These are phyloP conservation scores for Cryptomeria japonica DNA, from an alignment of 75 land plant species.

Conservation along the genomic window DNA sequence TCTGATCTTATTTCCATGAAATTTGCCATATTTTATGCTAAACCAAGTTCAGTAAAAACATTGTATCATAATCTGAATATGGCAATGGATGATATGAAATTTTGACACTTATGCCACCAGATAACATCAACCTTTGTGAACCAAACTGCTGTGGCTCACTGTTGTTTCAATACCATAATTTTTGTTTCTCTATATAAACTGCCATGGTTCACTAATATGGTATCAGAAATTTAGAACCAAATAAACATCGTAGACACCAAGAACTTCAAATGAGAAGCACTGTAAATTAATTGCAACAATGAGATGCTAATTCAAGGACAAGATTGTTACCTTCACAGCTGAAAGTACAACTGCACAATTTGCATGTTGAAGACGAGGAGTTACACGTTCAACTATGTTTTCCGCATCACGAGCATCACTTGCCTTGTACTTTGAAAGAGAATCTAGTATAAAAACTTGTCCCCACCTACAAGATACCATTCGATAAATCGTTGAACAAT, in stretches of 20 bases:
- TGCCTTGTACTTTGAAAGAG: constrained; percentile 94
- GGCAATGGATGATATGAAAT: not conserved
- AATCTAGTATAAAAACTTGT: constrained; percentile 97
- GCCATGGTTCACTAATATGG: not conserved
- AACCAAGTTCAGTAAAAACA: not conserved
- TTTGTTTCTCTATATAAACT: not conserved
- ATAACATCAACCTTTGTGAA: not conserved
- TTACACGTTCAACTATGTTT: constrained; percentile 97
- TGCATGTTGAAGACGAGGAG: constrained; percentile 99
- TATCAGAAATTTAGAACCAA: not conserved
- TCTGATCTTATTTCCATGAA: not conserved
- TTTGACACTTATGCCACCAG: not conserved
- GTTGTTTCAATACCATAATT: too few species aligned
- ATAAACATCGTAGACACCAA: not conserved
- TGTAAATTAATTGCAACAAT: not conserved
- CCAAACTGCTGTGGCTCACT: not conserved
- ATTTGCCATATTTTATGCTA: not conserved
- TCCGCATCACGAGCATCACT: constrained; percentile 99
- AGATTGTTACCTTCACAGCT: constrained; percentile 81
- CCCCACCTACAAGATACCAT: constrained; percentile 82
- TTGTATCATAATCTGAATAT: not conserved
- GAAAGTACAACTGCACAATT: constrained; percentile 99
- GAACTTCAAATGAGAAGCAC: not conserved
- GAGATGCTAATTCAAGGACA: not conserved
- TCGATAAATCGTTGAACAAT: not conserved